Base-by-base conservation (phyloP, 179 eudicot genomes). In the Corrigiola litoralis region DNA sequence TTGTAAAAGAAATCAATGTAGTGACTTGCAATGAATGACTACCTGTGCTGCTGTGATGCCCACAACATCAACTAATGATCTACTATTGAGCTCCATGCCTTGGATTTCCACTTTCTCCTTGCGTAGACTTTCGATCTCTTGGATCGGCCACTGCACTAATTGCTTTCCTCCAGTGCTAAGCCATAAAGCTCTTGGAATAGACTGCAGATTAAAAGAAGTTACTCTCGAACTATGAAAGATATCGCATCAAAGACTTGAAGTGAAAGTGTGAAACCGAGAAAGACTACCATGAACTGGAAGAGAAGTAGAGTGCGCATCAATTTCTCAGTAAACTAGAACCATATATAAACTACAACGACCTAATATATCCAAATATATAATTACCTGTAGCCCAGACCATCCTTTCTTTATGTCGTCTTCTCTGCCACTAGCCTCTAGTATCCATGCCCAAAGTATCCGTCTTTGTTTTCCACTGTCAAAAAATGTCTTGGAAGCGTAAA, bases 381-480 rank as follows among this genome's bases (percentile, higher is more conserved):
- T 61, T 68, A 86, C 92, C 88, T 84, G 86, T 52, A 86, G 71
- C 17, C 92, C 85, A 28, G 86, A 76, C 92, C 92, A 86, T 44
- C 85, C 92, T 49, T 79, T 84, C 38, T 66, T 46, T 4, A 77
- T 68, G 57, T 75, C 92, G 70, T 71, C 69, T 18, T 67, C 61
- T 54, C 68, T 61, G 58, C 49, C 31, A 55, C 52, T 61, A 29
- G 79, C 77, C 70, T 86, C 88, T 40, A 28, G 21, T 24, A 84
- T 32, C 88, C 92, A 81, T 37, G 62, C 88, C 86, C 88, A 84
- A 49, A 84, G 38, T 41, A 84, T 73, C 77, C 88, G 60, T 40
- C 88, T 71, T 40, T 48, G 52, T 31, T 73, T 73, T 2, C 57
- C 80, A 40, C 72, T 60, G 51, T 81, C 86, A 32, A 68, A 84